Base-by-base conservation (phyloP, 768 basidiomycete species). In the Mycena metata region DNA sequence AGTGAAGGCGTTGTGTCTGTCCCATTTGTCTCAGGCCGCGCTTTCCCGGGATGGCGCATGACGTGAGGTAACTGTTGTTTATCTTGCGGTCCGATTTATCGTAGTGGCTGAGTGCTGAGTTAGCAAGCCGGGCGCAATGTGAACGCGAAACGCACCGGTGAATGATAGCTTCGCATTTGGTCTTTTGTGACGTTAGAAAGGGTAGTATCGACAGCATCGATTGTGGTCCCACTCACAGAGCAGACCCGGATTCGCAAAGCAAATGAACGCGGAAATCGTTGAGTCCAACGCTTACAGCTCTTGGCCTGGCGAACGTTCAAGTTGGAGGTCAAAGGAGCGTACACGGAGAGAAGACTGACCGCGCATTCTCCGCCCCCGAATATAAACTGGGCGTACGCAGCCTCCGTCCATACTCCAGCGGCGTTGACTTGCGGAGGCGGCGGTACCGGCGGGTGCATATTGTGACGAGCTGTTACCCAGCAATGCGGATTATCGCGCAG, bases 401-500 rank as follows among this genome's bases (percentile, higher is more conserved):
- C 47, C n/a, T 69, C 69, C 26, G 64, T 61, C 64, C 69, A 69
- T 19, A 69, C 35, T 8, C 69, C 69, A 0, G 60, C 58, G 54
- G 69, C 69, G 16, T 52, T 36, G 58, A 69, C 60, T 15, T 55
- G 43, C 33, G 68, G 68, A 5, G 63, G 68, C 10, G 59, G 69
- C n/a, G 64, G 64, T 11, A 69, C 64, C 13, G 69, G 68, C 50
- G 63, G 63, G 42, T 60, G 17, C 21, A 69, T 35, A 35, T 69
- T 69, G 15, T 56, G 35, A 10, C 63, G 56, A 36, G 63, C 67
- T 23, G 36, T 15, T 0, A 19, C 7, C 68, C 68, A 69, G 33
- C 49, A 64, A 36, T 39, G 63, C 12, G 43, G 43, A 24, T 69
- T 69, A 1, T 57, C n/a, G 39, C 49, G 33, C 35, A 65, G 35